Base-by-base conservation (phyloP, 768 basidiomycete species). In the Serendipita vermifera region DNA sequence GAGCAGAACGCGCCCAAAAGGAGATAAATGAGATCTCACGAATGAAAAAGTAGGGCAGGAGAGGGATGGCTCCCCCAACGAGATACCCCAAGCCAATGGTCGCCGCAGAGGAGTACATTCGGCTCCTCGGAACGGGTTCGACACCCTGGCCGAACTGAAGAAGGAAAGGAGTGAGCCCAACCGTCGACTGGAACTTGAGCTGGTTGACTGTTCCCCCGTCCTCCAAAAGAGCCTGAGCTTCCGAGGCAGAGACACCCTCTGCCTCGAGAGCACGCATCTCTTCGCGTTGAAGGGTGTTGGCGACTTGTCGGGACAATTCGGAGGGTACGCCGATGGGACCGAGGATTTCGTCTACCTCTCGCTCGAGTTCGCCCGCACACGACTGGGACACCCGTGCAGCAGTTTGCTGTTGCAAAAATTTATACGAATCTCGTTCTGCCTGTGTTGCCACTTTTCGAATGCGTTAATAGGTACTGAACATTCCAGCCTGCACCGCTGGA, bases 31-130 rank as follows among this genome's bases (percentile, higher is more conserved):
- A 51, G 14, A 33, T 20, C 57, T 68, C 68, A 2, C 79, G 68
- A 61, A 92, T 79, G 73, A 91, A 90, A 72, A 98, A 92, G 71
- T 96, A 94, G 7, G 91, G 91, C 7, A 92, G 62, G 33, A 99
- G 77, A 0, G 96, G 96, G 63, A 98, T 87, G 56, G 93, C 74
- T 29, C 96, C 96, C 40, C 96, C 96, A 55, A 94, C 54, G 59
- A 93, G 83, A 72, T 98, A 94, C 11, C 91, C 90, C 65, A 90
- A 77, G 59, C 94, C 96, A 65, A 99, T 98, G 0, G 94, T 98
- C 61, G 94, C 77, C 1, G 94, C 94, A 1, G 90, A 93, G 33
- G 83, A 75, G 71, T 91, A 97, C 60, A 96, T 73, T 26, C 96
- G 78, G 20, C 76, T 75, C 15, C 80, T 80, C 1, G 93, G 87